Evolutionary conservation across 768 basidiomycete genomes (phyloP).

Genomic region (Zangia roseola): DNA sequence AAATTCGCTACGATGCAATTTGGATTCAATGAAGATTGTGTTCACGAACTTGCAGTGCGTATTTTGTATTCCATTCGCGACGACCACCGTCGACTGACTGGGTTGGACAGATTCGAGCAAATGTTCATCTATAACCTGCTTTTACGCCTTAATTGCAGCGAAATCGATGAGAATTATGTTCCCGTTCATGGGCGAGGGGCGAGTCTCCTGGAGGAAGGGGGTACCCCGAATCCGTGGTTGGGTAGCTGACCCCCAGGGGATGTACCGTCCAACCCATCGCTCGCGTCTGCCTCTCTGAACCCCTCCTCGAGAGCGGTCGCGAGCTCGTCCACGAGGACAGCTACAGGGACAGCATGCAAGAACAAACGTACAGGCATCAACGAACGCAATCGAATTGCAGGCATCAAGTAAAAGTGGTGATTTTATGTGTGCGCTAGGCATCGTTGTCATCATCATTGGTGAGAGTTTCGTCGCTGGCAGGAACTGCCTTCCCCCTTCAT

Average conservation of each 20-base stretch:
- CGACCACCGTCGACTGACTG: too few relatives aligned
- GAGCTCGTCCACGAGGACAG: conserved; percentile 73
- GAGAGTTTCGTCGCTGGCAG: too few relatives aligned
- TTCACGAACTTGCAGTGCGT: conserved; percentile 92
- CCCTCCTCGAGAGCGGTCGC: conserved; percentile 64
- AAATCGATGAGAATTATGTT: conserved; percentile 73
- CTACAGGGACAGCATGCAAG: too few relatives aligned
- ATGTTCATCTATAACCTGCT: conserved; percentile 84
- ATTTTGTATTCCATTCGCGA: too few relatives aligned
- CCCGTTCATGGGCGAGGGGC: conserved; percentile 81
- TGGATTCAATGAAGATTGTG: conserved; percentile 81
- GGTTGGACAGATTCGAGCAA: conserved; percentile 69
- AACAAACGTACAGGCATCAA: too few relatives aligned
- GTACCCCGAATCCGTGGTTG: conserved; percentile 61
- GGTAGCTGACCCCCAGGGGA: conserved; percentile 57
- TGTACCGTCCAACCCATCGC: conserved; percentile 57
- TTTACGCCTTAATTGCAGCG: conserved; percentile 70
- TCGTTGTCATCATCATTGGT: too few relatives aligned
- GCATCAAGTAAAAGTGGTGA: too few relatives aligned
- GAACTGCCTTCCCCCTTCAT: too few relatives aligned
- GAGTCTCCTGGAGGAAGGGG: conserved; percentile 39
- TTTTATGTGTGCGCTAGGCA: too few relatives aligned
- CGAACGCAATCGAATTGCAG: too few relatives aligned
- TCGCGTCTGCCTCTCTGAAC: conserved; percentile 59
- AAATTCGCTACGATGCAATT: conserved; percentile 82